Percentiles rank a stretch among this genome's conserved stretches.
Evolutionary conservation across 805 yeast genomes (phyloP).

Genomic region (Kodamaea sagamina): DNA sequence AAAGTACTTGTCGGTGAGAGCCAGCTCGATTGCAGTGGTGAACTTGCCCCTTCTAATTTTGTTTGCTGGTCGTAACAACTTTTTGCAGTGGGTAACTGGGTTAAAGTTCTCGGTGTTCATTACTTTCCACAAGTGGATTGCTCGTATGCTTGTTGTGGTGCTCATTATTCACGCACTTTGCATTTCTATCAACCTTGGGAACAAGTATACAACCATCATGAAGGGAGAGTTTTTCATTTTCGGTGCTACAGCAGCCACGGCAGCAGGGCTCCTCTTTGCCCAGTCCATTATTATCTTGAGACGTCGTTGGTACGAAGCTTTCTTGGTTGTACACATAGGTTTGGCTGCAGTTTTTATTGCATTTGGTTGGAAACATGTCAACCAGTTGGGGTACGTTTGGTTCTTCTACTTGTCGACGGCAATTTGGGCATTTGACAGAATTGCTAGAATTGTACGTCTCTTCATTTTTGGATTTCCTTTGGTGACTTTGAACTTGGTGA

Average conservation of each 20-base stretch:
- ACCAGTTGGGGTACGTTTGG: conserved; percentile 34
- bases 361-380: conserved; percentile 51
- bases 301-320: conserved; percentile 39
- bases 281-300: conserved; percentile 38
- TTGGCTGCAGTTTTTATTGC: conserved; percentile 43
- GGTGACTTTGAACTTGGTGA: conserved; percentile 46
- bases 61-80: conserved; percentile 65
- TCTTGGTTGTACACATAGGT: conserved; percentile 35
- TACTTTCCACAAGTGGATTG: conserved; percentile 46
- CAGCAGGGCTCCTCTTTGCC: conserved; percentile 31
- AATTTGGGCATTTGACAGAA: conserved; percentile 56
- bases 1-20: conserved; percentile 43
- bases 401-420: conserved; percentile 35
- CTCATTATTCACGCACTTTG: conserved; percentile 34
- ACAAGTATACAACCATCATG: background rate
- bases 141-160: conserved; percentile 32
- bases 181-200: conserved; percentile 23
- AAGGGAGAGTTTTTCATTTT: conserved; percentile 1
- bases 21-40: conserved; percentile 46
- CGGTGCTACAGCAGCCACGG: conserved; percentile 42
- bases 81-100: conserved; percentile 60
- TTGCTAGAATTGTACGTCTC: conserved; percentile 47
- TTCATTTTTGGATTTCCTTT: conserved; percentile 40
- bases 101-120: conserved; percentile 50
- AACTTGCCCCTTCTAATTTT: conserved; percentile 54